Base-by-base conservation (phyloP, 139 green algal genomes). In the Chlamydomonas incerta region DNA sequence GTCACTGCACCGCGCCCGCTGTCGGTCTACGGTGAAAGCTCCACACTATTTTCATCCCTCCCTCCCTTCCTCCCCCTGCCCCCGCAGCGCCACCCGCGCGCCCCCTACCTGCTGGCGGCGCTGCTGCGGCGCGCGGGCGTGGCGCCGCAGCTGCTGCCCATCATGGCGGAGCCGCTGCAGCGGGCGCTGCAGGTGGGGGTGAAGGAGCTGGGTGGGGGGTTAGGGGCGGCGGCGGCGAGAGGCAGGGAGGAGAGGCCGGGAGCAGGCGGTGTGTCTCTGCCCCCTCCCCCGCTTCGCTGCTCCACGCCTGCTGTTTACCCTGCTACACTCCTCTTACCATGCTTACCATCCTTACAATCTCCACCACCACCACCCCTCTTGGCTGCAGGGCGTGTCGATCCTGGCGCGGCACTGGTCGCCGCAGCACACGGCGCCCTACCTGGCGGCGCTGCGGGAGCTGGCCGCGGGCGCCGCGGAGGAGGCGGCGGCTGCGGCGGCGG, bases 131-230 rank as follows among this genome's bases (percentile, higher is more conserved):
- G 92, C 50, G 85, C 88, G 18, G 92, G 92, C 2, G 94, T 95
- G 47, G 89, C 82, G 15, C 81, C 90, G 1, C 69, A 89, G 75
- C 91, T 98, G 89, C 81, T 98, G 85, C 95, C 95, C 33, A 86
- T 97, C 82, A 88, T 98, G 87, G 91, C 92, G 23, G 95, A 98
- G 82, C 95, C 95, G 18, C 88, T 92, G 47, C 77, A 83, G 77
- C 77, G 77, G 57, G 67, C 77, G 21, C 63, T 83, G 77, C 63
- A 74, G 77, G 77, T 83, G 63, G 0, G 77, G 29, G 57, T 63
- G 57, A 11, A 5, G 72, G 46, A 6, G 47, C 5, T 4, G 63
- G 63, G 29, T 35, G 28, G 6, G 4, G 29, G 63, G 29, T 18
- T 6, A 18, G 11, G 63, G 63, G 58, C 5, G 58, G 21, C 17